Evolutionary conservation across 208 protist species (phyloP).

Genomic region (Acanthamoeba royreba): DNA sequence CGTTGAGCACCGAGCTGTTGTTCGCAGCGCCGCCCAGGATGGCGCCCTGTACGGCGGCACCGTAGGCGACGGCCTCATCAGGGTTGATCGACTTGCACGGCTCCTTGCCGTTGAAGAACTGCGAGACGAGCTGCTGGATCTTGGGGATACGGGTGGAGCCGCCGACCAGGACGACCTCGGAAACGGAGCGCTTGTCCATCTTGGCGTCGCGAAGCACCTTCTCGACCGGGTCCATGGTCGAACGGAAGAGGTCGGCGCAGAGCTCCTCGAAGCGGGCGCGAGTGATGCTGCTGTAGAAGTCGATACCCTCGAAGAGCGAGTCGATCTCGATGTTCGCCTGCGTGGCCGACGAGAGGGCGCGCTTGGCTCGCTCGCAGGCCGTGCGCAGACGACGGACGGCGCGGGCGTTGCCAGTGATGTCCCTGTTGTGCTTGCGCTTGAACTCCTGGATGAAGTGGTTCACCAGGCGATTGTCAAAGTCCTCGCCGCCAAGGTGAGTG

Average conservation of each 20-base stretch:
- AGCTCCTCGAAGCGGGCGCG: conserved; percentile 93
- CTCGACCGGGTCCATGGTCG: conserved; percentile 91
- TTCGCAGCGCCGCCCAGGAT: conserved; percentile 82
- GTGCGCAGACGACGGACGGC: conserved; percentile 82
- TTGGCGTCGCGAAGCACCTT: conserved; percentile 92
- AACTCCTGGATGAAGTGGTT: conserved; percentile 91
- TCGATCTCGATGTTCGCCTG: conserved; percentile 90
- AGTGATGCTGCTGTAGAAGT: conserved; percentile 81
- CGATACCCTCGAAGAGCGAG: conserved; percentile 87
- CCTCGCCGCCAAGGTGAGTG: conserved; percentile 96
- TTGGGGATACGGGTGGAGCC: conserved; percentile 96
- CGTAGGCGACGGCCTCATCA: conserved; percentile 98
- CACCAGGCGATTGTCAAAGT: conserved; percentile 95
- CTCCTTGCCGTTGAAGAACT: conserved; percentile 95
- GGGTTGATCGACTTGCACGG: conserved; percentile 92
- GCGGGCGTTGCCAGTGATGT: conserved; percentile 71
- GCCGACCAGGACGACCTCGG: conserved; percentile 97
- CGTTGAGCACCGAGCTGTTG: conserved; percentile 63
- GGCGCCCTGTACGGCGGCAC: conserved; percentile 96
- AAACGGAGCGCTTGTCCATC: conserved; percentile 92
- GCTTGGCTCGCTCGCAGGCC: conserved; percentile 92
- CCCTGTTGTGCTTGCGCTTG: conserved; percentile 89
- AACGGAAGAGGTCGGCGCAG: conserved; percentile 95
- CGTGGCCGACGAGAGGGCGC: conserved; percentile 82
- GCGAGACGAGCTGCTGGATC: conserved; percentile 93